phyloP scores from a whole-genome alignment of 257 asterid genomes.

The Linaria vulgaris region DNA sequence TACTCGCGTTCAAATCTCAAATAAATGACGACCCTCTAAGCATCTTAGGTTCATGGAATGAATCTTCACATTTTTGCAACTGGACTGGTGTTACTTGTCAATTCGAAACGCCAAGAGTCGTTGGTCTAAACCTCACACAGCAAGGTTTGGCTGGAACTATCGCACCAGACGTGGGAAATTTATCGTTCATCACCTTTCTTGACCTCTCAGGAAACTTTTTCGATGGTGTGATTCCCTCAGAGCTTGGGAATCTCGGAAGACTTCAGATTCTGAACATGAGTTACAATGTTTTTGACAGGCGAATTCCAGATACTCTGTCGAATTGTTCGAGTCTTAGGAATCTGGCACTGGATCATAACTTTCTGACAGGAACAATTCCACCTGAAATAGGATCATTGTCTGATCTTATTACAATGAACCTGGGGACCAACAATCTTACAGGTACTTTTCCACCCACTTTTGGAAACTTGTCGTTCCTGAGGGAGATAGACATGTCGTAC shows the following conservation, averaged over 20 bases:
- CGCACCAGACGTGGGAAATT: conserved; percentile 43
- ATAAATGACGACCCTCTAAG: conserved; percentile 47
- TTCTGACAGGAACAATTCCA: conserved; percentile 34
- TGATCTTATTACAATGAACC: conserved; percentile 24
- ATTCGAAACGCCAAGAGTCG: conserved; percentile 30
- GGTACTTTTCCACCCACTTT: conserved; percentile 46
- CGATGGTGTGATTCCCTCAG: conserved; percentile 38
- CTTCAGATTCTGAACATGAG: conserved; percentile 41
- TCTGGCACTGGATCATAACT: conserved; percentile 39
- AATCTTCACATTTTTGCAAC: conserved; percentile 26
- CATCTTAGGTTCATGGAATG: conserved; percentile 4
- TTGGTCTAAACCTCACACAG: conserved; percentile 35
- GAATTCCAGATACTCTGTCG: conserved; percentile 35
- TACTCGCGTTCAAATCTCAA: conserved; percentile 43
- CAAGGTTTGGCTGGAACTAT: conserved; percentile 33
- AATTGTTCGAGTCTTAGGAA: conserved; percentile 31
- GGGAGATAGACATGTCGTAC: conserved; percentile 42
- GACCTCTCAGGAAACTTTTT: conserved; percentile 49
- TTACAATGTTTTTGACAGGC: conserved; percentile 35
- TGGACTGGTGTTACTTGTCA: conserved; percentile 54
- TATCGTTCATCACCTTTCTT: conserved; percentile 38
- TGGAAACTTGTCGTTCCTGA: conserved; percentile 46
- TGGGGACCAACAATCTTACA: conserved; percentile 49
- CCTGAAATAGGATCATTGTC: conserved; percentile 32
- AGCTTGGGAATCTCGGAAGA: conserved; percentile 37